Evolutionary conservation across 2,329 filamentous ascomycete genomes (phyloP).

Genomic region (Colletotrichum caudatum): DNA sequence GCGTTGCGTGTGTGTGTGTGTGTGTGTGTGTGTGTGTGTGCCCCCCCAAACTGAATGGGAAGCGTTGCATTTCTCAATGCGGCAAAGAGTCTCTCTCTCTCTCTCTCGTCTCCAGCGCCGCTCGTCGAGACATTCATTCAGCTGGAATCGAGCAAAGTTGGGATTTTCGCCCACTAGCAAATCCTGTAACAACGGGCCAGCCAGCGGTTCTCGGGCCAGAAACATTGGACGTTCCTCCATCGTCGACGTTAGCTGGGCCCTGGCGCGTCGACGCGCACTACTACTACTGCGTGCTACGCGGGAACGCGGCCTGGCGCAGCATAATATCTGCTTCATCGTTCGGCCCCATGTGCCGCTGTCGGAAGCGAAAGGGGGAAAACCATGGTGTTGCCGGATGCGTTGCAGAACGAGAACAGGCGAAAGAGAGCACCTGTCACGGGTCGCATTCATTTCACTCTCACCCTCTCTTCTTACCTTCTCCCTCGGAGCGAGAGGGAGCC

Average conservation of each 20-base stretch:
- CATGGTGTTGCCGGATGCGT: constrained; percentile 34
- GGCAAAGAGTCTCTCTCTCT: constrained; percentile 4
- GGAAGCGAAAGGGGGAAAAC: constrained; percentile 10
- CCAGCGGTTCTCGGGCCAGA: constrained; percentile 28
- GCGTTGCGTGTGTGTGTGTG: not conserved
- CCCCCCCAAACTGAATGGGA: constrained; percentile 3
- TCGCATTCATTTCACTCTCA: not conserved
- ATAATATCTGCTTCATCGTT: not conserved
- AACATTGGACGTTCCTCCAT: constrained; percentile 29
- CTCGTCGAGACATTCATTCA: constrained; percentile 8
- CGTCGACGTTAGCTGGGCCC: not conserved
- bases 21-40: too few relatives aligned
- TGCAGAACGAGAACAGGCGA: constrained; percentile 25
- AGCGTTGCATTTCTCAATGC: constrained; percentile 26
- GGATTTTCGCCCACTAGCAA: constrained; percentile 18
- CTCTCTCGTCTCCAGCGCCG: not conserved
- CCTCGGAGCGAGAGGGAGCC: not conserved
- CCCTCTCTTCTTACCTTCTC: not conserved
- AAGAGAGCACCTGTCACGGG: constrained; percentile 13
- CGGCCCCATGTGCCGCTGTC: constrained; percentile 23
- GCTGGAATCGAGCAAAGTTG: constrained; percentile 32
- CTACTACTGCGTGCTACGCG: not conserved
- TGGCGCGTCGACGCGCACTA: not conserved
- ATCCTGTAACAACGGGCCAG: constrained; percentile 20
- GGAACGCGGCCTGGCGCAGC: not conserved